Base-by-base conservation (phyloP, 345 rosid genomes). In the Rhodomyrtus tomentosa region DNA sequence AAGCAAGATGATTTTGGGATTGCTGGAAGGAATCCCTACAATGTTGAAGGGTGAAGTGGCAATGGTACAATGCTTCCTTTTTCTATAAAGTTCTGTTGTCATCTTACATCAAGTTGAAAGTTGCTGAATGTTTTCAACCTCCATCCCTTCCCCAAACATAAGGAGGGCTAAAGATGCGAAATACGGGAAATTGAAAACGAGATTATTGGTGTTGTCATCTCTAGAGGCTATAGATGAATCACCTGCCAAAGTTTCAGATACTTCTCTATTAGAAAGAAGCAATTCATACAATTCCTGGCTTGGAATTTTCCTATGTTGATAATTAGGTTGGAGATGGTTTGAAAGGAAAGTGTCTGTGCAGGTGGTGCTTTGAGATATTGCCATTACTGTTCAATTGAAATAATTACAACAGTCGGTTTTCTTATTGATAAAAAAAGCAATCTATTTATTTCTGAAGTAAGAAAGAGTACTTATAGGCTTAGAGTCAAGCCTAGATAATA, bases 41-140 rank as follows among this genome's bases (percentile, higher is more conserved):
- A 96, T 95, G 99, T 89, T 91, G 85, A 95, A 91, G 98, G 96
- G 95, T 80, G 99, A 97, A 95, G 93, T 95, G 82, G 96, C 99
- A 14, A 93, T 95, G 99, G 99, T 95, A 95, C 83, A 85, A 48
- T 24, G 84, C 20, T 83, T 52, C 56, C 21, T 62, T 18, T 42
- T 82, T 86, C 83, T 80, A 49, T 25, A n/a, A 42, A 14, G 49
- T 51, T 36, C 68, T 83, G 54, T 50, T 49, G 68, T 62, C 40
- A 50, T 22, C 50, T 13, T 68, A 9, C 79, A 18, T 36, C 25
- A 32, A 36, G 0, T 13, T 22, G 55, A 40, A 48, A 0, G 59
- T 83, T 59, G 36, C 32, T 58, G 49, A 32, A 32, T 38, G 14
- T 27, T 58, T 50, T 58, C 50, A 53, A 32, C 20, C 40, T 9